Base-by-base conservation (phyloP, 495 filamentous ascomycete genomes). In the Pyrenula massariospora region DNA sequence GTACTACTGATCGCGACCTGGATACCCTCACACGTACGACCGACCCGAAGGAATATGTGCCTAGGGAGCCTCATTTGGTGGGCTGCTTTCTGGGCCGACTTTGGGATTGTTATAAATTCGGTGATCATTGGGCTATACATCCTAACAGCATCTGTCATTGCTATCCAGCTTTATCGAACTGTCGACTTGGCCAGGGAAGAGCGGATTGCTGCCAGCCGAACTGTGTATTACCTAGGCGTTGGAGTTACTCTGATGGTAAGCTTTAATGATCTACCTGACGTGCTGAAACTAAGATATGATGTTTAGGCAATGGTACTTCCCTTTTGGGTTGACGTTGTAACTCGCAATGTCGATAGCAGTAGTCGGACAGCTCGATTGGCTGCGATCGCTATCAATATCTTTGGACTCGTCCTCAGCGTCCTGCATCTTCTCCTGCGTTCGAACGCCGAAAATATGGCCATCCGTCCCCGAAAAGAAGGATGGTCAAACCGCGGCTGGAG, bases 221-320 rank as follows among this genome's bases (percentile, higher is more conserved):
- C 69, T 59, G 66, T 70, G 0, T 73, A 71, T 54, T 71, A 73
- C 57, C 59, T 69, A 12, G 59, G 61, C 2, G 53, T 69, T 50
- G 63, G 60, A 12, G 58, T 66, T 20, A 54, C 64, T 3, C 59
- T 66, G 20, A 57, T 70, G 52, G 69, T 72, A 57, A 59, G 69
- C 60, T 25, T 31, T 31, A 19, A 19, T 24, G 5, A 51, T 36
- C 25, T 20, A 12, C 22, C 2, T 10, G 48, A 5, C 22, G n/a
- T 53, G 31, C 52, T 56, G 54, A 11, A 48, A 19, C 42, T 48
- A 48, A 48, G 11, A 63, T 15, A 58, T n/a, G 23, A 5, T 56
- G n/a, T 1, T 19, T 21, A 72, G 69, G 57, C 55, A 0, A 63
- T 71, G 22, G 57, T 68, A 2, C 56, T 70, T 52, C 70, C 70